Conservation (phyloP, 2,329 filamentous ascomycete species). For the Pseudocercospora macadamiae region DNA sequence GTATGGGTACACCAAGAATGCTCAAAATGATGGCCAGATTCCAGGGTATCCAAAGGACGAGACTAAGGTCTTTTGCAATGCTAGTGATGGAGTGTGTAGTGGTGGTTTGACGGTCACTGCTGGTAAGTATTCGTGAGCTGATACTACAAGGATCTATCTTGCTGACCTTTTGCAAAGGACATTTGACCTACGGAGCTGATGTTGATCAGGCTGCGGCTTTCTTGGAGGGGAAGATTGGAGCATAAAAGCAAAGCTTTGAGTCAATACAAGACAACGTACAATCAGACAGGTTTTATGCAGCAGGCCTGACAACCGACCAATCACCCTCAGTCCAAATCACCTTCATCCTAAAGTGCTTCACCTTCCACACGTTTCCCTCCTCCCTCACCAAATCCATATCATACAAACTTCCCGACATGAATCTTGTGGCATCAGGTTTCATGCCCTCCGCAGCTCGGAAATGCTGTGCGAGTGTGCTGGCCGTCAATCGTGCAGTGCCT, state of each 20-base stretch:
- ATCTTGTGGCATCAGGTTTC: constrained; percentile 28
- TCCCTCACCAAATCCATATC: constrained; percentile 37
- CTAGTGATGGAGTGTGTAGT: constrained; percentile 39
- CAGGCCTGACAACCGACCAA: constrained; percentile 8
- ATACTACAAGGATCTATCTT: not conserved
- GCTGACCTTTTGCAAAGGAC: constrained; percentile 14
- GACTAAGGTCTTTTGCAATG: constrained; percentile 42
- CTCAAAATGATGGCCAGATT: constrained; percentile 42
- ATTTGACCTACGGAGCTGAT: constrained; percentile 37
- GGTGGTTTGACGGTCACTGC: constrained; percentile 40
- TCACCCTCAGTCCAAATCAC: constrained; percentile 40
- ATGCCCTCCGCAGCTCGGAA: constrained; percentile 33
- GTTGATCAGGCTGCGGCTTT: constrained; percentile 21
- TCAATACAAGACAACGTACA: not conserved
- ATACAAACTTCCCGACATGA: constrained; percentile 36
- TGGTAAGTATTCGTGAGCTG: constrained; percentile 7
- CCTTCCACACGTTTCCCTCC: constrained; percentile 40
- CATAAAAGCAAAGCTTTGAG: not conserved
- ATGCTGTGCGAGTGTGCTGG: constrained; percentile 36
- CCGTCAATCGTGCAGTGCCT: constrained; percentile 33
- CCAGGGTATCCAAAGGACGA: constrained; percentile 38
- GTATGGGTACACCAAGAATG: constrained; percentile 47
- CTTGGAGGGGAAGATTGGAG: constrained; percentile 5
- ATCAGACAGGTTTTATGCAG: not conserved
- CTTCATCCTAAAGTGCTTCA: constrained; percentile 37